Percentiles rank a stretch among this genome's conserved stretches.
Conservation (phyloP, 768 basidiomycete genomes). For the Russula emetica region DNA sequence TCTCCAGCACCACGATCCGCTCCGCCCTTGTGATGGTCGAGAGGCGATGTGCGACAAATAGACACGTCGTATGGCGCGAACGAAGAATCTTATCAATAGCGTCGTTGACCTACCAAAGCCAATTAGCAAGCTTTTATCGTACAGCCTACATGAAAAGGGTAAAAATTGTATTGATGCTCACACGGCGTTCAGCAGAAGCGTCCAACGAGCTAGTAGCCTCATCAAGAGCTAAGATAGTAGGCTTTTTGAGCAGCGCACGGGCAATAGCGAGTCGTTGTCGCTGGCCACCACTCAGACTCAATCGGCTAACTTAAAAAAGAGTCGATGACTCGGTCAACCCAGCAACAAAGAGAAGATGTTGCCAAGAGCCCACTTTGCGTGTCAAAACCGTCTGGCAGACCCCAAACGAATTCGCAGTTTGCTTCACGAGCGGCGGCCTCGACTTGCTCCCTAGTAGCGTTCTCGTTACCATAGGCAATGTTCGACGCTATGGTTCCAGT, state of each 20-base stretch:
- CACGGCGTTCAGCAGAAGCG: conserved; percentile 81
- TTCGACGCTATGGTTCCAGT: conserved; percentile 93
- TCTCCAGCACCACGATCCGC: conserved; percentile 85
- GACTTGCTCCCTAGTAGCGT: conserved; percentile 75
- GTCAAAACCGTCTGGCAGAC: conserved; percentile 90
- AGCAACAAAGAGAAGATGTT: not conserved
- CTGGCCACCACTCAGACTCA: conserved; percentile 74
- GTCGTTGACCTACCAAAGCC: conserved; percentile 64
- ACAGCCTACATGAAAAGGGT: not conserved
- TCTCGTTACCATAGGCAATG: conserved; percentile 80
- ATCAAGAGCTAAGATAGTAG: conserved; percentile 81
- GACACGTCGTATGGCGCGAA: conserved; percentile 74
- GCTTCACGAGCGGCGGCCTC: conserved; percentile 86
- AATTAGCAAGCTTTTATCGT: not conserved
- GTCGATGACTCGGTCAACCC: not conserved
- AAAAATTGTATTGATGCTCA: conserved; percentile 32
- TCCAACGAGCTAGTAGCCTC: conserved; percentile 89
- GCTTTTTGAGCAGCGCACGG: conserved; percentile 83
- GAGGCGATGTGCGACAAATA: conserved; percentile 85
- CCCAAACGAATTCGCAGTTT: conserved; percentile 95
- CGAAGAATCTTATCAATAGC: conserved; percentile 85
- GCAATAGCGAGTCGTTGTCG: conserved; percentile 79
- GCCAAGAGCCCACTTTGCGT: conserved; percentile 63
- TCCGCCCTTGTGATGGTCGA: conserved; percentile 90
- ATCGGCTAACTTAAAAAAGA: conserved; percentile 51